Conservation (phyloP, 192 early-diverging fungal species). For the Dissophora globulifera region DNA sequence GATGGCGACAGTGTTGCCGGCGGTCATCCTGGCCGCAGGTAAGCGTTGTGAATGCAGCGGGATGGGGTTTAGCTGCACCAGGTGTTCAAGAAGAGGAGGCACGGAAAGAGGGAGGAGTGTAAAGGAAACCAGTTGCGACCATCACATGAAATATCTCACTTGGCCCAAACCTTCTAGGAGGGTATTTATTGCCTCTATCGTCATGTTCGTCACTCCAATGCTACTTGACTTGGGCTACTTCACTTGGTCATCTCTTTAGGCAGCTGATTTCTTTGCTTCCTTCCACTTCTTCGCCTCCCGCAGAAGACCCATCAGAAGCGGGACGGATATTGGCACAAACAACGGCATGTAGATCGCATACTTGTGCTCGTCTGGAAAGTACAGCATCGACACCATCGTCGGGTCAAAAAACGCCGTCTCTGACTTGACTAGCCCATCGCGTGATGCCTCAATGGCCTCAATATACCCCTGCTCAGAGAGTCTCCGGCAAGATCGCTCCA, state of each 20-base stretch:
- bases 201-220: too few relatives aligned
- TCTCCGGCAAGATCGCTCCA: slow-evolving; percentile 35
- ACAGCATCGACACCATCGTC: slow-evolving; percentile 96
- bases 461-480: slow-evolving; percentile 53
- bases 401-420: slow-evolving; percentile 98
- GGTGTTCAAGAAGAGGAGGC: neutral
- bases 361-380: slow-evolving; percentile 99
- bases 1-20: neutral
- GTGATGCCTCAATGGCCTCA: slow-evolving; percentile 67
- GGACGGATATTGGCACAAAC: slow-evolving; percentile 88
- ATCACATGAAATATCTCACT: neutral
- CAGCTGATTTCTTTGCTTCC: slow-evolving; percentile 26
- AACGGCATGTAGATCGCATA: slow-evolving; percentile 97
- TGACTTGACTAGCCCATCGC: slow-evolving; percentile 70
- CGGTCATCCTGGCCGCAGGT: neutral
- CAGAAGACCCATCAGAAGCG: slow-evolving; percentile 68
- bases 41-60: neutral
- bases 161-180: neutral
- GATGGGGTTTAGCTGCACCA: too few relatives aligned
- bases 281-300: slow-evolving; percentile 58
- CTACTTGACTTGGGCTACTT: neutral
- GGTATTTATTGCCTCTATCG: too few relatives aligned
- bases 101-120: neutral
- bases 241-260: slow-evolving; percentile 8
- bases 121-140: neutral